Evolutionary conservation across 1,139 yeast species (phyloP), one percentile per base, ranked within the genome.

Genomic region (Tardiomyces blankii): DNA sequence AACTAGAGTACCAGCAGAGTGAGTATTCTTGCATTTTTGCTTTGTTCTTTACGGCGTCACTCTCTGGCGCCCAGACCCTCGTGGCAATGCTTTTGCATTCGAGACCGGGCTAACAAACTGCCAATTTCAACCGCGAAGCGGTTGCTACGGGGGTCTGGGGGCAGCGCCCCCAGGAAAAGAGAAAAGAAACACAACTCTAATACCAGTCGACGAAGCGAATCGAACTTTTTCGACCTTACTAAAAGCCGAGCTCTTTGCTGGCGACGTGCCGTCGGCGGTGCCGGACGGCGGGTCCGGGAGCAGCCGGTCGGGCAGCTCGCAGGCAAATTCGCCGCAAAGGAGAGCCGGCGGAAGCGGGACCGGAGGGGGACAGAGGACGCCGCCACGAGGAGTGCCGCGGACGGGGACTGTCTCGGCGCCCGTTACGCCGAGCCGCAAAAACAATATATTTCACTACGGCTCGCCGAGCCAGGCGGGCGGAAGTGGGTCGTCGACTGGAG

Each of bases 231-330:
- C 89, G 43, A 79, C 93, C 0, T 83, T 93, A 5, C 66, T 91
- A 39, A 84, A 86, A 56, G 87, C 94, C 28, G 99, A 91, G 62
- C 68, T 91, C 40, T 91, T 91, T 69, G 97, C 97, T 8, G 93
- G 83, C 57, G 77, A 83, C 49, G 79, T 83, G 1, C 87, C 88
- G 2, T 69, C 72, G 64, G 75, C 78, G 2, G 64, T 75, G 1
- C 57, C 65, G 5, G 21, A 28, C 4, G 21, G 38, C n/a, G 35
- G 38, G 14, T 30, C 44, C 13, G 21, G 41, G 39, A 35, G 42
- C 21, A 40, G 44, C 16, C 46, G 45, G 19, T 47, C 41, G 8
- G 18, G 40, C 27, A 38, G 38, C 40, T 19, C 28, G 33, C 40
- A 21, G 11, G 14, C 23, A 11, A 40, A 27, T 13, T 14, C 38